phyloP scores from a whole-genome alignment of 2,329 filamentous ascomycete species.

The Graphiopsis chlorocephala region DNA sequence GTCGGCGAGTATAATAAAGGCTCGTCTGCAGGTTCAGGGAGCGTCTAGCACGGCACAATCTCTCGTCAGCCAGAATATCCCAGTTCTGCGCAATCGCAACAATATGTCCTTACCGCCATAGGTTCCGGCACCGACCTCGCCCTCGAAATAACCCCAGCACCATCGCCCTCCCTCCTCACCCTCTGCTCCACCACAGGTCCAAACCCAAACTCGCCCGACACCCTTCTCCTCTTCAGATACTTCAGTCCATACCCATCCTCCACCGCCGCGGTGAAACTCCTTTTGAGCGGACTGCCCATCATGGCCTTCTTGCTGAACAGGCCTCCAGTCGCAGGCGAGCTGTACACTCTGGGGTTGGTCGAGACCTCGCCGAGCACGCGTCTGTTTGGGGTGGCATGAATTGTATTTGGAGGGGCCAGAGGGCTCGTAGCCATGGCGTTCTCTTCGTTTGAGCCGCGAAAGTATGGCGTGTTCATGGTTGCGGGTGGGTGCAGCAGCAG shows the following conservation, averaged over 20 bases:
- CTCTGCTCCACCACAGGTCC: neutral
- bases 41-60: neutral
- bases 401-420: conserved; percentile 3
- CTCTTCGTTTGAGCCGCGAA: conserved; percentile 6
- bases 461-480: conserved; percentile 13
- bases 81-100: neutral
- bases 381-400: conserved; percentile 13
- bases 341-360: conserved; percentile 28
- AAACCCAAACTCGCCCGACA: conserved; percentile 15
- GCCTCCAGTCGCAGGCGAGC: conserved; percentile 12
- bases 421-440: conserved; percentile 14
- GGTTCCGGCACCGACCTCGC: conserved; percentile 6
- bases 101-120: conserved; percentile 2
- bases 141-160: neutral
- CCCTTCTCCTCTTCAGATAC: conserved; percentile 34
- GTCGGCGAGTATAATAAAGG: conserved; percentile 21
- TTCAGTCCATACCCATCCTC: conserved; percentile 33
- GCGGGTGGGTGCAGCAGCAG: neutral
- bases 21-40: neutral
- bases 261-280: conserved; percentile 30
- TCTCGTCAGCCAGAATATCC: conserved; percentile 5
- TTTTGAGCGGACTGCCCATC: conserved; percentile 33
- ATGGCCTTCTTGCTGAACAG: conserved; percentile 23
- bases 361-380: conserved; percentile 33
- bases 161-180: neutral